phyloP scores from a whole-genome alignment of 2,329 filamentous ascomycete species.

The Rhytidhysteron rufulum region DNA sequence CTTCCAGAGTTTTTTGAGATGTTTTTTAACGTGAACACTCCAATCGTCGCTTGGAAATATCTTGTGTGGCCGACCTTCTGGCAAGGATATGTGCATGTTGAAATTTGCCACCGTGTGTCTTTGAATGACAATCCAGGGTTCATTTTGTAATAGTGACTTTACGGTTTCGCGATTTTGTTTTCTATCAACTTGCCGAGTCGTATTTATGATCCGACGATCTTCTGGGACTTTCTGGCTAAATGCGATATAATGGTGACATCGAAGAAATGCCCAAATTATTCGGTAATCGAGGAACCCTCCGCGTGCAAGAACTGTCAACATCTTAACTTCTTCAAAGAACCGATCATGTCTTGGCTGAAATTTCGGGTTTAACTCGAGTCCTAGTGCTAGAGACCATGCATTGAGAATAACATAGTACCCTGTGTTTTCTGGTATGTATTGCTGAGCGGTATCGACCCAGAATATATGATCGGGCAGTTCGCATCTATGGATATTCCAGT shows the following conservation, averaged over 20 bases:
- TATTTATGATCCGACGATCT: constrained; percentile 11
- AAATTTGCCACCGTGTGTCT: too few relatives aligned
- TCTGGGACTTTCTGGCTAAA: background rate
- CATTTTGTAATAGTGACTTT: too few relatives aligned
- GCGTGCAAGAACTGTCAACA: constrained; percentile 10
- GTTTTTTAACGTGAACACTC: too few relatives aligned
- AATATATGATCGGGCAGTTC: too few relatives aligned
- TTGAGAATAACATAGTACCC: constrained; percentile 17
- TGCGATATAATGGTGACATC: constrained; percentile 6
- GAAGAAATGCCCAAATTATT: constrained; percentile 13
- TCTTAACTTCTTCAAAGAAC: constrained; percentile 6
- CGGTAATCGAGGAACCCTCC: constrained; percentile 8
- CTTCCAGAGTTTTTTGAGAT: too few relatives aligned
- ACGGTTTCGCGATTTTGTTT: too few relatives aligned
- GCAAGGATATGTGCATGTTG: too few relatives aligned
- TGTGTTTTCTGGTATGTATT: constrained; percentile 1
- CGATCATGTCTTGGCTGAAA: background rate
- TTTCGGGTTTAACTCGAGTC: constrained; percentile 10
- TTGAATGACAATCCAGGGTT: too few relatives aligned
- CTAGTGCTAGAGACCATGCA: constrained; percentile 18
- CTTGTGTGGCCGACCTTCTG: too few relatives aligned
- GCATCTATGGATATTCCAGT: too few relatives aligned
- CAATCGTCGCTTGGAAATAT: too few relatives aligned
- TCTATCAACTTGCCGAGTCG: background rate
- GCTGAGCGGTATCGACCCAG: background rate